phyloP scores from a whole-genome alignment of 345 rosid genomes.

The Cardiospermum halicacabum region DNA sequence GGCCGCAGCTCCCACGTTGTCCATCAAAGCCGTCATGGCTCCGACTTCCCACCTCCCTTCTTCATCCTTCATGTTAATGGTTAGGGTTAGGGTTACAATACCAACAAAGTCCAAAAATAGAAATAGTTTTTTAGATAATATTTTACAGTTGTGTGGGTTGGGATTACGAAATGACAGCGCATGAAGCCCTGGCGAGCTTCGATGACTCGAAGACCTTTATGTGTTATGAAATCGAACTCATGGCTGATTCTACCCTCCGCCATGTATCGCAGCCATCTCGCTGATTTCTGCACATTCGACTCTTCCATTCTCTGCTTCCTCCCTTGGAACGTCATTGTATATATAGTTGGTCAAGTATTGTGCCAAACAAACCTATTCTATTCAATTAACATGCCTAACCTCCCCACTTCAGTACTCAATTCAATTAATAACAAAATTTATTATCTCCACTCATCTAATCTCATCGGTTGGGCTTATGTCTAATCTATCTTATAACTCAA shows the following conservation, averaged over 20 bases:
- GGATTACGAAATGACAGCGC: conserved; percentile 33
- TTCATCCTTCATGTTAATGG: conserved; percentile 23
- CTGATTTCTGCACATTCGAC: conserved; percentile 3
- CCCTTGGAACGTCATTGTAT: too few relatives aligned
- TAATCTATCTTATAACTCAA: too few relatives aligned
- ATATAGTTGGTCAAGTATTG: too few relatives aligned
- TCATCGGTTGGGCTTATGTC: too few relatives aligned
- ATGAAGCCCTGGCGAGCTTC: conserved; percentile 25
- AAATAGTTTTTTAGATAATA: background rate
- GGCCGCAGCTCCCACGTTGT: conserved; percentile 43
- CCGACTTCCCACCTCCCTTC: conserved; percentile 50
- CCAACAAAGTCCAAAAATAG: background rate
- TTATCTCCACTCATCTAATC: too few relatives aligned
- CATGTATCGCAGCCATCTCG: conserved; percentile 19
- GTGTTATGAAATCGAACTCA: conserved; percentile 14
- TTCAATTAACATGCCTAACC: too few relatives aligned
- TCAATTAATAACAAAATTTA: too few relatives aligned
- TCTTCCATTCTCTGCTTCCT: too few relatives aligned
- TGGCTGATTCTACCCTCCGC: background rate
- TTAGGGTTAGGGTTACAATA: background rate
- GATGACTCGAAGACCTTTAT: conserved; percentile 22
- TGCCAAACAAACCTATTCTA: too few relatives aligned
- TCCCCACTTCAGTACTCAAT: too few relatives aligned
- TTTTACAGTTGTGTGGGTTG: conserved; percentile 23
- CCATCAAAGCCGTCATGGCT: conserved; percentile 48